Conservation (phyloP, 2,329 filamentous ascomycete genomes). For the Colletotrichum tabaci region DNA sequence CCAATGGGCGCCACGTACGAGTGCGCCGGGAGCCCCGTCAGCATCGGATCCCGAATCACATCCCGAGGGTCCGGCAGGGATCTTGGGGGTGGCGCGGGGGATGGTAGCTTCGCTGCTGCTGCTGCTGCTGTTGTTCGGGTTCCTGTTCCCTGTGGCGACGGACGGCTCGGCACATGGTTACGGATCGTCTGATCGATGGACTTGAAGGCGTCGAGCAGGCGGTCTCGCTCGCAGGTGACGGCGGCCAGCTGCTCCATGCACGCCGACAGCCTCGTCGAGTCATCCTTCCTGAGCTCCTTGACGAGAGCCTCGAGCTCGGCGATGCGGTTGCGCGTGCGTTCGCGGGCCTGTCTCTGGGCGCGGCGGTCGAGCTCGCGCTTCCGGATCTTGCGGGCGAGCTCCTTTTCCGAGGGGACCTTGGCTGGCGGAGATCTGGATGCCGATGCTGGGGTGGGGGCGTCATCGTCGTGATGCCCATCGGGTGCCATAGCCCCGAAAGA, state of each 20-base stretch:
- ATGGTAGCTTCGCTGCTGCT: slow-evolving; percentile 2
- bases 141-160: neutral
- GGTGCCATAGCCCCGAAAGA: slow-evolving; percentile 15
- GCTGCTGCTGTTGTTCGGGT: no score
- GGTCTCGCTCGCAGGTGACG: slow-evolving; percentile 47
- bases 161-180: slow-evolving; percentile 30
- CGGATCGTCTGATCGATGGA: slow-evolving; percentile 42
- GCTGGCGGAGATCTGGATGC: slow-evolving; percentile 8
- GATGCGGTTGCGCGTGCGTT: slow-evolving; percentile 51
- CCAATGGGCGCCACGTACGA: slow-evolving; percentile 5
- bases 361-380: slow-evolving; percentile 52
- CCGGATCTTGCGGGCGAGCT: slow-evolving; percentile 45
- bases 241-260: slow-evolving; percentile 48
- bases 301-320: slow-evolving; percentile 50
- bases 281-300: slow-evolving; percentile 45
- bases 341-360: slow-evolving; percentile 50
- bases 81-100: neutral
- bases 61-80: slow-evolving; percentile 17
- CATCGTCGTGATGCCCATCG: neutral
- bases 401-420: slow-evolving; percentile 37
- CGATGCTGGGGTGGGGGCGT: slow-evolving; percentile 21
- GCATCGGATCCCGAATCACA: slow-evolving; percentile 4
- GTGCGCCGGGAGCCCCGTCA: neutral
- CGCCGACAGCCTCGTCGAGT: slow-evolving; percentile 46
- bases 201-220: slow-evolving; percentile 36